Conservation (phyloP, 2,329 filamentous ascomycete genomes). For the Alternaria triticimaculans region DNA sequence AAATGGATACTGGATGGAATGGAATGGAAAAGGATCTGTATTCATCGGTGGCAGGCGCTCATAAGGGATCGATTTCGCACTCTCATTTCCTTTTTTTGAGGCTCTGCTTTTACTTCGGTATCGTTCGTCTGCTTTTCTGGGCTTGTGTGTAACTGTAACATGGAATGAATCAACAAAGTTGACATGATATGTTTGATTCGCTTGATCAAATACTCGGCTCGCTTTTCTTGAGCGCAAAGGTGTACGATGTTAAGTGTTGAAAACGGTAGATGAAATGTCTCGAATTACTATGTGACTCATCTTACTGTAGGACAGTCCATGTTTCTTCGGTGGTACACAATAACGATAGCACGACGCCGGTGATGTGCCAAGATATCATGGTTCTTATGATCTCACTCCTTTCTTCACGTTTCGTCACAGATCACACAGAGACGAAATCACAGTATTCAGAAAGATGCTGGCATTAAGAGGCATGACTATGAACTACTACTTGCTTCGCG, state of each 20-base stretch:
- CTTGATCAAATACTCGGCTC: too few species aligned
- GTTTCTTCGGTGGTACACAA: too few species aligned
- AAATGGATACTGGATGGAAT: conserved; percentile 2
- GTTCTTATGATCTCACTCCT: neutral
- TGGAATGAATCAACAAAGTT: neutral
- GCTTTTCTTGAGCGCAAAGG: too few species aligned
- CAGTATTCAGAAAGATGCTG: too few species aligned
- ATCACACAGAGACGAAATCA: neutral
- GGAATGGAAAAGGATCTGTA: neutral
- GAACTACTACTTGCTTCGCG: too few species aligned
- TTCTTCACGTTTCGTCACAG: neutral
- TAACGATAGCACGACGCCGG: too few species aligned
- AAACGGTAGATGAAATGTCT: too few species aligned
- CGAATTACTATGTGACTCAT: too few species aligned
- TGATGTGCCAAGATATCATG: neutral
- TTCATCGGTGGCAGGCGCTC: conserved; percentile 2
- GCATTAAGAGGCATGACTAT: too few species aligned
- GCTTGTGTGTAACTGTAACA: neutral
- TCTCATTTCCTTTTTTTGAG: neutral
- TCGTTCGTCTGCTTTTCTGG: neutral
- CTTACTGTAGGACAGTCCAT: too few species aligned
- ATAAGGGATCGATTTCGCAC: neutral
- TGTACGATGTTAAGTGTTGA: too few species aligned
- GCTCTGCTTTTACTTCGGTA: neutral
- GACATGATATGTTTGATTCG: too few species aligned